phyloP scores from a whole-genome alignment of 139 green algal species.

The Coccomyxa sp. region DNA sequence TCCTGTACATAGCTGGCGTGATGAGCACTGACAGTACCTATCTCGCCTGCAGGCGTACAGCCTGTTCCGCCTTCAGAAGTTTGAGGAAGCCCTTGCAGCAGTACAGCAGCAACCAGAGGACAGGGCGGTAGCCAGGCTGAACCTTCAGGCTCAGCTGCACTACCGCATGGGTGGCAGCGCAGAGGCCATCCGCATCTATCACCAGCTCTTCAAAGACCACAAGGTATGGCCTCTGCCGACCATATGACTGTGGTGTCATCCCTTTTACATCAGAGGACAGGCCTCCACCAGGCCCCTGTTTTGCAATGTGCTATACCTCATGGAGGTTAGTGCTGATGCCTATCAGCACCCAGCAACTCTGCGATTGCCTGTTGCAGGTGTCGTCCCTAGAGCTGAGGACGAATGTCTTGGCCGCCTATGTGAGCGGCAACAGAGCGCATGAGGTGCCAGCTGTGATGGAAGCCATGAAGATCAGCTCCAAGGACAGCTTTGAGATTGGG shows the following conservation, averaged over 20 bases:
- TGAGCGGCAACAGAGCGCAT: conserved; percentile 45
- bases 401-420: conserved; percentile 83
- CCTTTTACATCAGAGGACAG: neutral
- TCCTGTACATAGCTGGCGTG: neutral
- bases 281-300: too few species aligned
- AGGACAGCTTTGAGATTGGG: conserved; percentile 73
- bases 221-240: conserved; percentile 9
- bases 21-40: neutral
- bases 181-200: conserved; percentile 52
- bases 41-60: conserved; percentile 77
- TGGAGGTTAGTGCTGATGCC: too few species aligned
- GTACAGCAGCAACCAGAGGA: conserved; percentile 17
- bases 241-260: neutral
- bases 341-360: too few species aligned
- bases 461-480: conserved; percentile 49
- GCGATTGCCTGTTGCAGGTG: conserved; percentile 17
- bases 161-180: conserved; percentile 63
- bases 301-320: too few species aligned
- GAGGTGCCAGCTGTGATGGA: conserved; percentile 70
- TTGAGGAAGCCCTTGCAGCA: conserved; percentile 32
- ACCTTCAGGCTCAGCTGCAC: conserved; percentile 82
- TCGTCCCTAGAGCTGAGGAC: conserved; percentile 64
- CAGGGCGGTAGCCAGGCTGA: conserved; percentile 30
- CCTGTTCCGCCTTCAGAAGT: conserved; percentile 58
- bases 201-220: conserved; percentile 49